Percentiles rank a stretch among this genome's conserved stretches.
phyloP scores from a whole-genome alignment of 2,329 filamentous ascomycete genomes.

The Nannizziopsis arthrosporioides region DNA sequence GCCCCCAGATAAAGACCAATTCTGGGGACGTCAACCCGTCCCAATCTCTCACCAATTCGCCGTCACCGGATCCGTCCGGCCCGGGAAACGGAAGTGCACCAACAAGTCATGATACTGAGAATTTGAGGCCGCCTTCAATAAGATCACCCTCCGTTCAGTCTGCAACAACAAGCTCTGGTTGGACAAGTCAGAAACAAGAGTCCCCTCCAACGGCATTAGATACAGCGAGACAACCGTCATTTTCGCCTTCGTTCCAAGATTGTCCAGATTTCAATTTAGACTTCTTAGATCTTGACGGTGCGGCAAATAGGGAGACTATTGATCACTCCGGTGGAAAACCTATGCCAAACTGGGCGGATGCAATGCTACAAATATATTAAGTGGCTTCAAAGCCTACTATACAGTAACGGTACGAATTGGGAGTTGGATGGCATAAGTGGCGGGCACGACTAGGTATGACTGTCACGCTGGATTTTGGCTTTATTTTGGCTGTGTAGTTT shows the following conservation, averaged over 20 bases:
- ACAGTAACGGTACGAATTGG: too few relatives aligned
- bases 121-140: neutral
- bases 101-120: too few relatives aligned
- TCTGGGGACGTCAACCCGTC: too few relatives aligned
- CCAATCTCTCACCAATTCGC: neutral
- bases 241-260: neutral
- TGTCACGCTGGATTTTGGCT: too few relatives aligned
- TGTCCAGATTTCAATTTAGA: slow-evolving; percentile 11
- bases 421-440: too few relatives aligned
- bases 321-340: neutral
- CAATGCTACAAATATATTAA: slow-evolving; percentile 13
- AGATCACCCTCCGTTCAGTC: neutral
- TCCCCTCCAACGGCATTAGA: neutral
- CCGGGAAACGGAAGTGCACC: too few relatives aligned
- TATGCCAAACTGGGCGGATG: slow-evolving; percentile 7
- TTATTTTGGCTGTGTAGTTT: too few relatives aligned
- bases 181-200: neutral
- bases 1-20: neutral
- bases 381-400: too few relatives aligned
- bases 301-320: neutral
- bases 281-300: slow-evolving; percentile 10
- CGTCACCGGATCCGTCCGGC: neutral
- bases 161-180: neutral
- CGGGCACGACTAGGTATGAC: too few relatives aligned
- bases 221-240: neutral